Conservation (phyloP, 306 rosid species). For the Citrullus mucosospermus region DNA sequence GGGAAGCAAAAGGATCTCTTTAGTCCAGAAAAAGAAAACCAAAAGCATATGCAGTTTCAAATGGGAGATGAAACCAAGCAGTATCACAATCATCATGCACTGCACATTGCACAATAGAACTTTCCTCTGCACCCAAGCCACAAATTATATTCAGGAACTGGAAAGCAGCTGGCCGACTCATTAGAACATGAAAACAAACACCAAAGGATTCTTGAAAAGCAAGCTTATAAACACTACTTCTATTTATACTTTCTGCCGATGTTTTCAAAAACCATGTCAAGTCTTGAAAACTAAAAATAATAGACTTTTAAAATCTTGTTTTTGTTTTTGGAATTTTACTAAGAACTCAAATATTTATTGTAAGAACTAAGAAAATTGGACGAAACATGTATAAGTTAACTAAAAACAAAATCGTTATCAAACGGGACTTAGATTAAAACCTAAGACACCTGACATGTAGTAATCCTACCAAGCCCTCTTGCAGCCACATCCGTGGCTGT, state of each 20-base stretch:
- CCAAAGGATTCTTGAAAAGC: slow-evolving; percentile 1
- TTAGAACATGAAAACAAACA: slow-evolving; percentile 24
- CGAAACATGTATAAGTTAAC: background rate
- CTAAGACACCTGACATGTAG: slow-evolving; percentile 60
- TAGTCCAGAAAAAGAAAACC: background rate
- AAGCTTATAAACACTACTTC: too few relatives aligned
- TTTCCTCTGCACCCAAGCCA: slow-evolving; percentile 74
- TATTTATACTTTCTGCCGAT: too few relatives aligned
- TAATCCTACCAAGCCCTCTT: slow-evolving; percentile 99
- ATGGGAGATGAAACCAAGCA: slow-evolving; percentile 9
- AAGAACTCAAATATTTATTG: background rate
- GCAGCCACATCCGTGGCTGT: slow-evolving; percentile 99
- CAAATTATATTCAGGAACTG: slow-evolving; percentile 74
- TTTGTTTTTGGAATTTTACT: background rate
- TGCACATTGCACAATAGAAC: slow-evolving; percentile 27
- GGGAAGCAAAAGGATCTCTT: background rate
- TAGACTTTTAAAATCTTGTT: background rate
- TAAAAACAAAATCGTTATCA: background rate
- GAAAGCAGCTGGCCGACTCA: slow-evolving; percentile 98
- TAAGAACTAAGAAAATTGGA: background rate
- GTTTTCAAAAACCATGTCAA: background rate
- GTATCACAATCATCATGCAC: slow-evolving; percentile 20
- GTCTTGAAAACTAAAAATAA: background rate
- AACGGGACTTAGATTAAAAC: slow-evolving; percentile 18
- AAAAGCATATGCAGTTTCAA: background rate